Evolutionary conservation across 148 eudicot species (phyloP), one percentile per base, ranked within the genome.

Genomic region (Beta vulgaris): DNA sequence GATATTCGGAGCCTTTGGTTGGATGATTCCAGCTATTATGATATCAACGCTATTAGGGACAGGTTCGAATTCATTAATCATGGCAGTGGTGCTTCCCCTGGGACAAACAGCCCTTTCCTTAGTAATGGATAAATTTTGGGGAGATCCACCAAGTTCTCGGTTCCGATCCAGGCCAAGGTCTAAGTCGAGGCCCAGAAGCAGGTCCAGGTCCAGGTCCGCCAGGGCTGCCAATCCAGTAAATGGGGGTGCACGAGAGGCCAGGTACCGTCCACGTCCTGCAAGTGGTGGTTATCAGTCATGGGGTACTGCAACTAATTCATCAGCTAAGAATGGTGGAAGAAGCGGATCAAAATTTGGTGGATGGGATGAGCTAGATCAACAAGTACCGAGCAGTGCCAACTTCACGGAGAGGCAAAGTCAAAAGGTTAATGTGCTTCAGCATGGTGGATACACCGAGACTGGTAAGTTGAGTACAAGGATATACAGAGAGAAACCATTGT

Each of bases 41-140:
- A 75, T 90, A 68, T 92, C 93, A 51, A 11, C 82, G 70, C 42
- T 92, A 26, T 46, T 87, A 23, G 96, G 88, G 39, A 85, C 87
- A 15, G 97, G 88, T 21, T 70, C 87, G 9, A 79, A 86, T 70
- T 73, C 91, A 37, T 48, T 88, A 43, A 44, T 92, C 69, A 92
- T 90, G 96, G 93, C 96, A 58, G 64, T 92, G 79, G 86, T 84
- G 46, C 79, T 92, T 67, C 96, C 97, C 42, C 65, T 92, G 26
- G 96, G 90, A 51, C 97, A 90, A 82, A 80, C 95, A 23, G 88
- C 84, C 32, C 82, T 90, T 80, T 87, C 93, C 35, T 59, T 86
- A 32, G 86, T 69, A 54, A 37, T 84, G 26, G 93, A 92, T 46
- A 80, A 78, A 49, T 15, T 92, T 15, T 80, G 84, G 84, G 91